A percentile compares a stretch with the other conserved stretches of the same genome.
Evolutionary conservation across 2,329 filamentous ascomycete species (phyloP).

Genomic region (Pseudocercospora macadamiae): DNA sequence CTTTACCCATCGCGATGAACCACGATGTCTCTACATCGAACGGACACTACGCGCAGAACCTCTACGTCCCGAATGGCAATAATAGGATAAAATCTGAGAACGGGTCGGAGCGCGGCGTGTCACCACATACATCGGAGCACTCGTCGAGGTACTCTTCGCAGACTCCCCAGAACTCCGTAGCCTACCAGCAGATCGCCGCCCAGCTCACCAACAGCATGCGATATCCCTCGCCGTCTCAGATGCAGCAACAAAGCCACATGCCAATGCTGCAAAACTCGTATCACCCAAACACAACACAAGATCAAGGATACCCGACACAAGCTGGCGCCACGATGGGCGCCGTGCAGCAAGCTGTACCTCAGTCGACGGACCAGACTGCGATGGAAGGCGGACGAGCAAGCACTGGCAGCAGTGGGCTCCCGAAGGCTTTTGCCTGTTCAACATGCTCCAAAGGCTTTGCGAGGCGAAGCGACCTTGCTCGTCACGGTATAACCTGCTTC

Average conservation of each 20-base stretch:
- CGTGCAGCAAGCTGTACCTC: conserved; percentile 35
- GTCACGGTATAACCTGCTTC: conserved; percentile 72
- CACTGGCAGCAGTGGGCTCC: conserved; percentile 54
- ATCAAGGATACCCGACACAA: conserved; percentile 45
- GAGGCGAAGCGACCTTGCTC: conserved; percentile 86
- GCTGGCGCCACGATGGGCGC: conserved; percentile 38
- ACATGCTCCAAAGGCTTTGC: conserved; percentile 93
- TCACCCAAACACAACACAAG: conserved; percentile 53
- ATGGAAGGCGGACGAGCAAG: conserved; percentile 41
- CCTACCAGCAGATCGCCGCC: conserved; percentile 52
- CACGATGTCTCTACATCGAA: conserved; percentile 35
- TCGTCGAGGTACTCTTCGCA: conserved; percentile 62
- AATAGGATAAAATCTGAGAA: conserved; percentile 60
- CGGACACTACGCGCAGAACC: conserved; percentile 45
- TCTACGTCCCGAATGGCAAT: conserved; percentile 53
- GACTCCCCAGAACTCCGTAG: conserved; percentile 54
- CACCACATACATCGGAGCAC: conserved; percentile 59
- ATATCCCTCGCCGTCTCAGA: conserved; percentile 57
- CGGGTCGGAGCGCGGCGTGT: conserved; percentile 61
- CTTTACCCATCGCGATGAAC: conserved; percentile 36
- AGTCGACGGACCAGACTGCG: conserved; percentile 37
- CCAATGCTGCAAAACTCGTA: conserved; percentile 60
- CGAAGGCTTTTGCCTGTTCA: conserved; percentile 84
- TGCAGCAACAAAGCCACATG: conserved; percentile 51
- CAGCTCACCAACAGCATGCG: conserved; percentile 56